Base-by-base conservation (phyloP, 73 alveolate genomes). In the Stentor coeruleus region DNA sequence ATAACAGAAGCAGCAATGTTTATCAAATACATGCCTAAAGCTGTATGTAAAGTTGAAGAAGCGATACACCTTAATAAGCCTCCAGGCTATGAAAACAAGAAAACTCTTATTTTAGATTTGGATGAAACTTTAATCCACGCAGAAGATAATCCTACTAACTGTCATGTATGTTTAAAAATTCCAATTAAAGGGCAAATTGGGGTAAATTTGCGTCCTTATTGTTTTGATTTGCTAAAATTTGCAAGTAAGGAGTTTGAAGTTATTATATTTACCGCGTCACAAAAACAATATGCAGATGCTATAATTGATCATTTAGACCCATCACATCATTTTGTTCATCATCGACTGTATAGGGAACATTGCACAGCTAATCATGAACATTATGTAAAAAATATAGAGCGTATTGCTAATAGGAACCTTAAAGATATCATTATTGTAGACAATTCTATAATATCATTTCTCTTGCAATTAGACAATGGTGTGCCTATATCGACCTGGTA, bases 101-200 rank as follows among this genome's bases (percentile, higher is more conserved):
- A 90, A 85, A 92, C 98, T 3, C 76, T 94, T 80, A 88, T 94
- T 37, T 88, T 94, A 15, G 98, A 94, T 84, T 83, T 94, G 89
- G 98, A 94, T 86, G 98, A 94, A 82, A 94, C 98, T 2, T 74
- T 94, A 36, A 90, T 94, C 28, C 96, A 92, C 83, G n/a, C 40
- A 14, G 39, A 33, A 1, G 79, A 66, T 28, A 20, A 28, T 1
- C 40, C n/a, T 14, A 66, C 36, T 28, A 79, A 85, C 77, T 86
- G 87, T 59, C 91, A 86, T 57, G 82, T 76, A 30, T 81, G 59
- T 57, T 89, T 86, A 28, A 85, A 85, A 37, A 82, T 81, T 59
- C 86, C 76, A 15, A 80, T 76, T 28, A 91, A 89, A 39, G 91
- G 89, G 11, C 82, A 60, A 11, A 88, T 90, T 35, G 60, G 92